A percentile compares a stretch with the other conserved stretches of the same genome.
These are phyloP conservation scores for Vitis cinerea DNA, from an alignment of 164 flowering plant genomes.

Conservation along the genomic window DNA sequence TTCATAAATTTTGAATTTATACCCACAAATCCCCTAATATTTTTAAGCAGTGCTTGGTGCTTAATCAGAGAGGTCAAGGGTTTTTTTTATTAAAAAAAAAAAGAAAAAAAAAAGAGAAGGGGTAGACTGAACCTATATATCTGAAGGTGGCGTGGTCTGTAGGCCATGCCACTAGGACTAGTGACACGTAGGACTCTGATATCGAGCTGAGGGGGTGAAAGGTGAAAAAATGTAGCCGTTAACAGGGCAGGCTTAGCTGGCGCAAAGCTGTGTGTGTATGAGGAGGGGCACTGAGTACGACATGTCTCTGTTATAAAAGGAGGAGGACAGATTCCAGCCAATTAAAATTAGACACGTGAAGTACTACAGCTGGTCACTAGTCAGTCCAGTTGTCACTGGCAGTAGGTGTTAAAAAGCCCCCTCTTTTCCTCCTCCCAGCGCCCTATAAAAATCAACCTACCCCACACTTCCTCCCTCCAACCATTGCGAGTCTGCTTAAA, in stretches of 20 bases:
- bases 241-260: conserved; percentile 30
- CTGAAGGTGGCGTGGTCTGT: too few species aligned
- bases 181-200: too few species aligned
- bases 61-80: too few species aligned
- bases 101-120: too few species aligned
- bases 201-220: background rate
- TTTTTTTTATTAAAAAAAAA: too few species aligned
- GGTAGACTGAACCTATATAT: too few species aligned
- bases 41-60: too few species aligned
- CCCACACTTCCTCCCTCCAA: background rate
- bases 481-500: background rate
- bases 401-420: conserved; percentile 6
- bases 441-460: background rate
- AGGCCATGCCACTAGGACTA: too few species aligned
- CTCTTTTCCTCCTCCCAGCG: conserved; percentile 1
- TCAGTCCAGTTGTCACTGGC: conserved; percentile 34
- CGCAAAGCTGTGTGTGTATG: conserved; percentile 13
- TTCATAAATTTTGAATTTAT: too few species aligned
- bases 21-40: too few species aligned
- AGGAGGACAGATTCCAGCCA: conserved; percentile 12
- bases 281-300: conserved; percentile 14
- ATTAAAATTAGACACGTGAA: conserved; percentile 19
- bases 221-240: conserved; percentile 48
- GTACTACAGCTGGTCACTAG: conserved; percentile 33
- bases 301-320: conserved; percentile 26